Base-by-base conservation (phyloP, 768 basidiomycete genomes). In the Auriscalpium orientale region DNA sequence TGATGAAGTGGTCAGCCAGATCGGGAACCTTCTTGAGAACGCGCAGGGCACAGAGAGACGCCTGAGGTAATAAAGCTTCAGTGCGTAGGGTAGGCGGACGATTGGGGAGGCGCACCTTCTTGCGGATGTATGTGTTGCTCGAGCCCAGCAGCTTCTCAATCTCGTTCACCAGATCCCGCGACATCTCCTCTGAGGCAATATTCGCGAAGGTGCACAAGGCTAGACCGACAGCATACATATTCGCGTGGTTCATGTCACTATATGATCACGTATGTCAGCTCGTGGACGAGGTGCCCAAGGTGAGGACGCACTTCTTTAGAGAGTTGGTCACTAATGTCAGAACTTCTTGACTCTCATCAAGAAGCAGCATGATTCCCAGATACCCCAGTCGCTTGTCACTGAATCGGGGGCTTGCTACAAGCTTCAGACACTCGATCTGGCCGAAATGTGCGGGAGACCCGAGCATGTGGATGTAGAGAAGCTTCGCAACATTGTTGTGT, bases 101-200 rank as follows among this genome's bases (percentile, higher is more conserved):
- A n/a, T 37, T 37, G 35, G 40, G 40, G 20, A 12, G 11, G 48
- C 76, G 55, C 57, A 91, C 95, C 86, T 99, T 99, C 75, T 98
- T 98, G 55, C 97, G 88, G 62, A 99, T 98, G 71, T 99, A 99
- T 5, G 95, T 92, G 67, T 99, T 99, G 61, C 92, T 95, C 37
- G 93, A 95, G 10, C 97, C 97, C 54, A 99, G 76, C 4, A 98
- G 77, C 72, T 98, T 98, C 74, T 98, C 95, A 62, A 99, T 90
- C 75, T 98, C 97, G 65, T 98, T 95, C 53, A 89, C 90, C 62
- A 99, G 77, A 78, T 99, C 97, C 60, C 97, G 84, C 33, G 95
- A 94, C 97, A 99, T 99, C 72, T 99, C 97, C 71, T 99, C 97
- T 18, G 94, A 97, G 10, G 97, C 93, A 62, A 98, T 98, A 67